Base-by-base conservation (phyloP, 129 eudicot species). In the Centrapalus pauciflorus region DNA sequence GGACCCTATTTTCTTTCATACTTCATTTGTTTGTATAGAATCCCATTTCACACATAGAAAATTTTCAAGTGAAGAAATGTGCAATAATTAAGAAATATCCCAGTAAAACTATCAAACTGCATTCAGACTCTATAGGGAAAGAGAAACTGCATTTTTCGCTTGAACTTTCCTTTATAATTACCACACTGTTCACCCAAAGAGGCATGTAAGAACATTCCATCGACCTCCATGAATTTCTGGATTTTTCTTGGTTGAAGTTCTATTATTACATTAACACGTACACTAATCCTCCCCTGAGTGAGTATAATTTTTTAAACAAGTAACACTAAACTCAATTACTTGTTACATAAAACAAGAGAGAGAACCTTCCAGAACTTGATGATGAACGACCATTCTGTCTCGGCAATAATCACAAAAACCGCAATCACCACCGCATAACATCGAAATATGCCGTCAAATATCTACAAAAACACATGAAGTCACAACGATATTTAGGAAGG, bases 401-500 rank as follows among this genome's bases (percentile, higher is more conserved):
- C 99, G 10, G 90, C 96, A 33, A 93, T 81, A 34, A 84, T 70
- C 60, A 86, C 90, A 33, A 93, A 33, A 16, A 84, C 52, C 33
- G 93, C 96, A 55, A 93, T 64, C 25, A 38, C 67, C 38, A 93
- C 95, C 0, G 99, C 96, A 34, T 93, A 93, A 77, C 96, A 89
- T 64, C 99, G 84, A 69, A 89, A 93, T 27, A 93, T 84, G 3
- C 95, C 99, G 57, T 93, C 99, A 75, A 93, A 93, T 48, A 88
- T 73, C 99, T 93, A 50, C 83, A 71, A 43, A 65, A 69, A 30
- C n/a, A 32, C 20, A 51, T 43, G 27, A 28, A 7, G 52, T 29
- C 50, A 40, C 12, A 37, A n/a, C 17, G 38, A 4, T 19, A n/a
- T 70, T 11, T 3, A 41, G 45, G 37, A 10, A 20, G 7, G 7